These are phyloP conservation scores for Aspergillus niger DNA, from an alignment of 2,329 filamentous ascomycete genomes.

Conservation along the genomic window DNA sequence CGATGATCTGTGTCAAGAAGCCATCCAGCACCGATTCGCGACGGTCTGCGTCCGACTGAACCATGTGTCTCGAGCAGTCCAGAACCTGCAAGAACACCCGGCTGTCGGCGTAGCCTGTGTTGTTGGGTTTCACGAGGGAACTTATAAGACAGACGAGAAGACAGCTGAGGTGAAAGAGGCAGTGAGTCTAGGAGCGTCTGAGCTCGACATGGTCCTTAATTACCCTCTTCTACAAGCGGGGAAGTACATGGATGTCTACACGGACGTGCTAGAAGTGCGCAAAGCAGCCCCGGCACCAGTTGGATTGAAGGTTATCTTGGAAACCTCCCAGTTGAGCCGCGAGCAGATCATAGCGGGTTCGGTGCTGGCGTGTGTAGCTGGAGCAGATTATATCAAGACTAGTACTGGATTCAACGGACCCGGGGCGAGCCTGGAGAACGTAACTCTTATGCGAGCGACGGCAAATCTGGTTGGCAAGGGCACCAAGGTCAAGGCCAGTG, in stretches of 20 bases:
- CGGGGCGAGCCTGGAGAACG: conserved; percentile 55
- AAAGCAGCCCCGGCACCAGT: conserved; percentile 46
- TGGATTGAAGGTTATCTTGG: conserved; percentile 60
- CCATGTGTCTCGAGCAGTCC: conserved; percentile 54
- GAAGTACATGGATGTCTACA: conserved; percentile 53
- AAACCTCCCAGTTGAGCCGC: conserved; percentile 55
- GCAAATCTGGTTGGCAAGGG: conserved; percentile 46
- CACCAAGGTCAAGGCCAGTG: conserved; percentile 60
- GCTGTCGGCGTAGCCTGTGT: conserved; percentile 59
- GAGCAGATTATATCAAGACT: conserved; percentile 63
- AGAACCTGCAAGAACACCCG: conserved; percentile 48
- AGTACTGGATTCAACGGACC: conserved; percentile 61
- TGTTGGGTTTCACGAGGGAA: conserved; percentile 63
- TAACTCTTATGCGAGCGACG: conserved; percentile 56
- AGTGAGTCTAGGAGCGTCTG: conserved; percentile 53
- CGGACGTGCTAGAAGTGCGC: conserved; percentile 56
- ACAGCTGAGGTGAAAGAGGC: conserved; percentile 54
- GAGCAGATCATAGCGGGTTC: conserved; percentile 57
- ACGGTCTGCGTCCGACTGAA: conserved; percentile 60
- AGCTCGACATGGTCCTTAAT: conserved; percentile 64
- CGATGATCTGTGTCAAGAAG: conserved; percentile 58
- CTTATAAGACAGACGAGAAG: conserved; percentile 54
- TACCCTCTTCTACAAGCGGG: conserved; percentile 49
- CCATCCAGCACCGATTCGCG: conserved; percentile 44
- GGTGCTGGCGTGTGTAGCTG: conserved; percentile 54